Conservation (phyloP, 148 eudicot species). For the Camellia japonica region DNA sequence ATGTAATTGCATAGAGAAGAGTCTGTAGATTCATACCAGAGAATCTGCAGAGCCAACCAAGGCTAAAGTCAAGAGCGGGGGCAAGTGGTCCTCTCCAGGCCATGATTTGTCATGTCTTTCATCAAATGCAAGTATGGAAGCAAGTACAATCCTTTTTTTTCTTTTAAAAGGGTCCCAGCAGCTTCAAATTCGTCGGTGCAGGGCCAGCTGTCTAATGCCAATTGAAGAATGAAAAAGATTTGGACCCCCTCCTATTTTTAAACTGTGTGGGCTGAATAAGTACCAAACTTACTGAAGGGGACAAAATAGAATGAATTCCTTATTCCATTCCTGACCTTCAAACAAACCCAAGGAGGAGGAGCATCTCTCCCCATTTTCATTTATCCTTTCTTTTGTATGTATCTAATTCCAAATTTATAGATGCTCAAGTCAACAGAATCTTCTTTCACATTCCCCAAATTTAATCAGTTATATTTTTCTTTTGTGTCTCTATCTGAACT, state of each 20-base stretch:
- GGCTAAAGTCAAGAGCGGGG: slow-evolving; percentile 33
- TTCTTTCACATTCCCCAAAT: slow-evolving; percentile 31
- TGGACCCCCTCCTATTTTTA: slow-evolving; percentile 28
- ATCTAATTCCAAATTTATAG: slow-evolving; percentile 47
- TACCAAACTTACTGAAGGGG: slow-evolving; percentile 78
- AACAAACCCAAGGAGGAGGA: slow-evolving; percentile 55
- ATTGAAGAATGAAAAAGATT: slow-evolving; percentile 35
- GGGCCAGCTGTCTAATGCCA: slow-evolving; percentile 33
- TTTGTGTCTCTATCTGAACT: slow-evolving; percentile 29
- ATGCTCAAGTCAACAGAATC: slow-evolving; percentile 81
- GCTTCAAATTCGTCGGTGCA: slow-evolving; percentile 21
- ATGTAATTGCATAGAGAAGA: slow-evolving; percentile 8
- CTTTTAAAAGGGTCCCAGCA: slow-evolving; percentile 36
- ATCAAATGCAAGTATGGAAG: slow-evolving; percentile 43
- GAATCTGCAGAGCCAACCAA: slow-evolving; percentile 29
- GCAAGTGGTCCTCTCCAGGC: slow-evolving; percentile 31
- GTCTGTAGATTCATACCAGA: slow-evolving; percentile 25
- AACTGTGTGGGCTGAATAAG: slow-evolving; percentile 56
- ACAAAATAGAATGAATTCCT: slow-evolving; percentile 54
- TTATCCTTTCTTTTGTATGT: slow-evolving; percentile 34
- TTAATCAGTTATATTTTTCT: slow-evolving; percentile 23
- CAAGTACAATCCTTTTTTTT: slow-evolving; percentile 52
- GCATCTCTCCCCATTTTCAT: slow-evolving; percentile 53
- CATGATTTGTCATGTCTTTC: slow-evolving; percentile 34
- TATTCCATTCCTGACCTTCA: slow-evolving; percentile 71